A percentile compares a stretch with the other conserved stretches of the same genome.
Evolutionary conservation across 495 filamentous ascomycete genomes (phyloP).

Genomic region (Venustampulla echinocandica): DNA sequence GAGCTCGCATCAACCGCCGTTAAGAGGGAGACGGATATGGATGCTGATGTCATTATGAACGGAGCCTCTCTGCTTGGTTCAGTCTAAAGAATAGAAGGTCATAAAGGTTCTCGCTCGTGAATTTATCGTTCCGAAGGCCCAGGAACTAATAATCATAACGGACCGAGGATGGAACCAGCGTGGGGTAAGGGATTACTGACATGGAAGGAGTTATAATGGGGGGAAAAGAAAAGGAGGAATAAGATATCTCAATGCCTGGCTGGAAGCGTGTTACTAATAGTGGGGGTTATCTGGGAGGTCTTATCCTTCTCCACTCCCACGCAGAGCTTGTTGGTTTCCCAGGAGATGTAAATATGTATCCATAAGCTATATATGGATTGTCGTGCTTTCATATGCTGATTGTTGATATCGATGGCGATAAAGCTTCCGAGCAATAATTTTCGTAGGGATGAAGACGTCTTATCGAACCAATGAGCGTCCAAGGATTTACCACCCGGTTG

Average conservation of each 20-base stretch:
- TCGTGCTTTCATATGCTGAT: not conserved
- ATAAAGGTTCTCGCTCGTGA: too few relatives aligned
- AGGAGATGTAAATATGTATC: too few relatives aligned
- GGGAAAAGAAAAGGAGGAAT: too few relatives aligned
- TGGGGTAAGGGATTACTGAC: not conserved
- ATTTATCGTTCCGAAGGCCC: not conserved
- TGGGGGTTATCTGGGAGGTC: not conserved
- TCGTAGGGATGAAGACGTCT: conserved; percentile 4
- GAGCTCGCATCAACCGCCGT: conserved; percentile 64
- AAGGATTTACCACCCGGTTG: too few relatives aligned
- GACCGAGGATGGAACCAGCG: not conserved
- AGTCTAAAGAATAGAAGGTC: not conserved
- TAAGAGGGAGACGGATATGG: conserved; percentile 46
- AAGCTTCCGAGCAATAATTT: not conserved
- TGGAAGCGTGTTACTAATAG: not conserved
- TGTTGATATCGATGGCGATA: not conserved
- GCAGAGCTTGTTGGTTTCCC: not conserved
- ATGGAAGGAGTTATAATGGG: too few relatives aligned
- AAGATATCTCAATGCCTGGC: not conserved
- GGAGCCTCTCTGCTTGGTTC: not conserved
- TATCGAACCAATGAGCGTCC: conserved; percentile 1
- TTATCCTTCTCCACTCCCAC: not conserved
- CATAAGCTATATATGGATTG: not conserved
- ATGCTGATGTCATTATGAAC: not conserved
- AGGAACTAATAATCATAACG: not conserved